These are phyloP conservation scores for Hirsutella minnesotensis DNA, from an alignment of 2,329 filamentous ascomycete species.

Conservation along the genomic window DNA sequence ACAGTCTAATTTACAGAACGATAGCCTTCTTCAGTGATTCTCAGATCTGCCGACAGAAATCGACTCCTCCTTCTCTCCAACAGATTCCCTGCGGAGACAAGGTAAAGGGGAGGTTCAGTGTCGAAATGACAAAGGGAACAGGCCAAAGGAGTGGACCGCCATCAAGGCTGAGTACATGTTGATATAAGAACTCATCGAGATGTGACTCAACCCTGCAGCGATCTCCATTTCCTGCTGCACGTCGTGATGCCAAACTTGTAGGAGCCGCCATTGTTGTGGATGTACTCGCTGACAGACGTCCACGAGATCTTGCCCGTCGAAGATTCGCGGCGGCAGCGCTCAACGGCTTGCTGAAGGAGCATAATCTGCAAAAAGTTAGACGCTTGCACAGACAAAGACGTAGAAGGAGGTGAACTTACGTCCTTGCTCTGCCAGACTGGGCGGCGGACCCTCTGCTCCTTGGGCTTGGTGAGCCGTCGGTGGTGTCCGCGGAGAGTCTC, in stretches of 20 bases:
- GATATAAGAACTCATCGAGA: too few species aligned
- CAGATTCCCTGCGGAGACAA: too few species aligned
- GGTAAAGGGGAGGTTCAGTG: too few species aligned
- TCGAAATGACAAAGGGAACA: too few species aligned
- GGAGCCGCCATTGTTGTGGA: constrained; percentile 36
- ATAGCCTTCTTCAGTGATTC: too few species aligned
- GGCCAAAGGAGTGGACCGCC: too few species aligned
- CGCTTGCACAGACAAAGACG: background rate
- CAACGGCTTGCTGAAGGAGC: constrained; percentile 32
- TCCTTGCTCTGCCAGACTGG: constrained; percentile 2
- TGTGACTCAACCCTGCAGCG: background rate
- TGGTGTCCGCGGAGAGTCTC: constrained; percentile 2
- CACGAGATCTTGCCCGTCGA: constrained; percentile 34
- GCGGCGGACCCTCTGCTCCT: constrained; percentile 1
- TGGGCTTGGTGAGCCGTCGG: background rate
- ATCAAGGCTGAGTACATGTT: too few species aligned
- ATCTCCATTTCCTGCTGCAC: constrained; percentile 43
- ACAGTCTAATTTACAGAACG: too few species aligned
- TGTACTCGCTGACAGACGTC: constrained; percentile 45
- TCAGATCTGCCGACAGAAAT: too few species aligned
- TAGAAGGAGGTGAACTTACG: background rate
- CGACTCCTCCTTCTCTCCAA: too few species aligned
- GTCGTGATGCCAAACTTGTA: constrained; percentile 49
- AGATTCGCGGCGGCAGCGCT: constrained; percentile 15
- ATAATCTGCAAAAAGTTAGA: constrained; percentile 21